phyloP scores from a whole-genome alignment of 768 basidiomycete species.

The Cystofilobasidium ferigula region DNA sequence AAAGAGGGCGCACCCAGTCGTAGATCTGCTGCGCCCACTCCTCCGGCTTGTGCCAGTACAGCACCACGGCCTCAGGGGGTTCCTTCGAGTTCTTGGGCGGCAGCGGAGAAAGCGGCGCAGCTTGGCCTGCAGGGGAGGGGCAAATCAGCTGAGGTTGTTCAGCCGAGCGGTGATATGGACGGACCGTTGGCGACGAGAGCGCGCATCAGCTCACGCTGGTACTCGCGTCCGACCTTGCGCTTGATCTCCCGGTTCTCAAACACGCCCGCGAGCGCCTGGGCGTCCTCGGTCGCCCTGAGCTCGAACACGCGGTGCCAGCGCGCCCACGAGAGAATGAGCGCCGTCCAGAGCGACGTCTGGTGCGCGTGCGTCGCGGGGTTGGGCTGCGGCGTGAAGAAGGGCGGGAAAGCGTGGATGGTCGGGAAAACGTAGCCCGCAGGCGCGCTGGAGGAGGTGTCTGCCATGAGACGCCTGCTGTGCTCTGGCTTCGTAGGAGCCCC shows the following conservation, averaged over 20 bases:
- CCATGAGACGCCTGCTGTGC: too few species aligned
- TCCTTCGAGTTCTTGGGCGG: constrained; percentile 20
- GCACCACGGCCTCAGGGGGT: constrained; percentile 33
- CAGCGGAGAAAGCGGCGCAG: constrained; percentile 31
- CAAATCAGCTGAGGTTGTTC: not conserved
- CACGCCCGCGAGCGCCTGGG: constrained; percentile 28
- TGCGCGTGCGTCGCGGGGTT: constrained; percentile 39
- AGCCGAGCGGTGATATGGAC: not conserved
- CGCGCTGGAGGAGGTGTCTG: not conserved
- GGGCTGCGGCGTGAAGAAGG: constrained; percentile 43
- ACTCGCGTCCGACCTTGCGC: constrained; percentile 28
- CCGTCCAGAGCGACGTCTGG: constrained; percentile 39
- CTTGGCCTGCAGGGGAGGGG: constrained; percentile 28
- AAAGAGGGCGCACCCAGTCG: constrained; percentile 37
- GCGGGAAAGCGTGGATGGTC: constrained; percentile 40
- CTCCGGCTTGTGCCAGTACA: constrained; percentile 41
- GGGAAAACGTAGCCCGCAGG: constrained; percentile 37
- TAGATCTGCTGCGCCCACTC: constrained; percentile 41
- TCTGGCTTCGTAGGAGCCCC: too few species aligned
- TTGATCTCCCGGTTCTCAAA: constrained; percentile 36
- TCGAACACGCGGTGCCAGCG: constrained; percentile 34
- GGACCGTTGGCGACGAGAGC: constrained; percentile 5
- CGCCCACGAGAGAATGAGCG: constrained; percentile 36
- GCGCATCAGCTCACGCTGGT: constrained; percentile 1
- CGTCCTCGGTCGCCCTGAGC: not conserved